Conservation (phyloP, 305 asterid genomes). For the Rubia occidens region DNA sequence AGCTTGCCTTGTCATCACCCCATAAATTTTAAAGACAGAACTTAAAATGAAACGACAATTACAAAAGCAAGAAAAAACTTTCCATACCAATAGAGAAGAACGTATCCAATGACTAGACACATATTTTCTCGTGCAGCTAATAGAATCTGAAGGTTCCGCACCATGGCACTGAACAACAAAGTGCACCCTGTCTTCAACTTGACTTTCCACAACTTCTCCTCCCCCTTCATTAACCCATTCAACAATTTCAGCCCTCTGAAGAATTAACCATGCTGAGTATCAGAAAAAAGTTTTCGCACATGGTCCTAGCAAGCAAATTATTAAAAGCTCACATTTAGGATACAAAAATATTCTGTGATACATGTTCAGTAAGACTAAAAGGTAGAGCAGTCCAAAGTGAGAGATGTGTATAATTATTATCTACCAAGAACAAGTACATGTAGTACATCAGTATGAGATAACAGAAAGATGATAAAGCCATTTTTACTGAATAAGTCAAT, state of each 20-base stretch:
- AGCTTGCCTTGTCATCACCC: not conserved
- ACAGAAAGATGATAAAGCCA: not conserved
- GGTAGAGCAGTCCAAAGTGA: not conserved
- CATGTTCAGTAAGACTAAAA: not conserved
- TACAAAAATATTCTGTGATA: not conserved
- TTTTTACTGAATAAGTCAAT: not conserved
- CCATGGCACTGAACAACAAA: constrained; percentile 82
- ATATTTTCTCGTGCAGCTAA: constrained; percentile 30
- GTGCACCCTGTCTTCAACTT: constrained; percentile 40
- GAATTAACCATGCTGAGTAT: constrained; percentile 14
- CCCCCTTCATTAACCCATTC: constrained; percentile 80
- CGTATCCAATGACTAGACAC: constrained; percentile 86
- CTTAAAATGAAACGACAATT: not conserved
- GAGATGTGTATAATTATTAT: not conserved
- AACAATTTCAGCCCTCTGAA: constrained; percentile 74
- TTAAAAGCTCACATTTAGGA: not conserved
- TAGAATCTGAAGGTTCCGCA: constrained; percentile 27
- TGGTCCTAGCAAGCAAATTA: constrained; percentile 11
- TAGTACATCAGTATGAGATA: not conserved
- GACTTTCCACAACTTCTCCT: constrained; percentile 64
- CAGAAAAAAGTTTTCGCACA: constrained; percentile 9
- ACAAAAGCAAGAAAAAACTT: not conserved
- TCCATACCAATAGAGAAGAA: constrained; percentile 72
- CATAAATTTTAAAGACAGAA: not conserved
- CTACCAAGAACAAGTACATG: not conserved